Conservation (phyloP, 169 alveolate genomes). For the Eimeria falciformis region DNA sequence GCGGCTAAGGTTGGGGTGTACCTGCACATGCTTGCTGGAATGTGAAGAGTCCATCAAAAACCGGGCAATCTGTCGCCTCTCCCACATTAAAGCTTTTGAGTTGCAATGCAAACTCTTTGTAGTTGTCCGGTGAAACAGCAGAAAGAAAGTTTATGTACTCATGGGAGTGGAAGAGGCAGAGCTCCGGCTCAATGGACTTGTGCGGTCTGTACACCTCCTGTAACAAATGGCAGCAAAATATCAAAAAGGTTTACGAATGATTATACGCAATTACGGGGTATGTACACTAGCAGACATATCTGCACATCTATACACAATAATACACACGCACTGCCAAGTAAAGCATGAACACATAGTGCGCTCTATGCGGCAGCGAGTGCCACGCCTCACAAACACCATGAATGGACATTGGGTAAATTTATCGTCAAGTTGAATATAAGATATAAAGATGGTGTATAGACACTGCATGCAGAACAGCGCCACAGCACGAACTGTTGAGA, state of each 20-base stretch:
- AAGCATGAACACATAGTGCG: too few species aligned
- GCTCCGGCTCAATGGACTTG: slow-evolving; percentile 96
- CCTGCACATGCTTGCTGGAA: slow-evolving; percentile 97
- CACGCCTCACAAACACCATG: too few species aligned
- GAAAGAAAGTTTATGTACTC: slow-evolving; percentile 95
- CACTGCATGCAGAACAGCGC: too few species aligned
- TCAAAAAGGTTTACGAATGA: neutral
- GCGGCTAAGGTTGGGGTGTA: too few species aligned
- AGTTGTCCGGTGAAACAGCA: slow-evolving; percentile 81
- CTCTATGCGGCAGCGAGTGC: too few species aligned
- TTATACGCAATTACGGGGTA: too few species aligned
- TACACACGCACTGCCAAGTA: too few species aligned
- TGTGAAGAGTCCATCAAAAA: slow-evolving; percentile 97
- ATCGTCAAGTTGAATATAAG: too few species aligned
- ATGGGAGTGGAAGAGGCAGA: slow-evolving; percentile 95
- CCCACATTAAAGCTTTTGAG: slow-evolving; percentile 95
- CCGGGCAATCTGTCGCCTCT: slow-evolving; percentile 98
- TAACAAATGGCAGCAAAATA: neutral
- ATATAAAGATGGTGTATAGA: too few species aligned
- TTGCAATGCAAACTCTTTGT: slow-evolving; percentile 85
- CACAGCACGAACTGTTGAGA: too few species aligned
- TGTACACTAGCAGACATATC: too few species aligned
- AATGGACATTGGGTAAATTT: too few species aligned
- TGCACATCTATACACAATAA: neutral
- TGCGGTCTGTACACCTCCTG: slow-evolving; percentile 94